Evolutionary conservation across 1,139 yeast species (phyloP), one percentile per base, ranked within the genome.

Genomic region (Yamadazyma dendronema): DNA sequence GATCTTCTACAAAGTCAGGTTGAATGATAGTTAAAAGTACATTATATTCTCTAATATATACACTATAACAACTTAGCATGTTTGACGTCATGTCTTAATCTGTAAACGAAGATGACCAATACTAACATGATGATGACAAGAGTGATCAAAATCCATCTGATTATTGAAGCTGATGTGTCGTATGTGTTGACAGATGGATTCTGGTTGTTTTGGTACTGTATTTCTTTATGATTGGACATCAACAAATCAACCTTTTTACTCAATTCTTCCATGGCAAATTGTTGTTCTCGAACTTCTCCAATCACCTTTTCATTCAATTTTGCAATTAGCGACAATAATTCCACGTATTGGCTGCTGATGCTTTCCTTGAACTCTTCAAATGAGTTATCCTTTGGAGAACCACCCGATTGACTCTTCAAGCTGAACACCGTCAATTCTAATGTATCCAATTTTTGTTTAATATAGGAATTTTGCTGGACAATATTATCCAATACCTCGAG

Each of bases 81-180:
- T 48, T 75, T 76, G 36, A 76, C 74, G 47, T 76, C 81, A 41
- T 62, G 72, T 55, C 80, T 68, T 40, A 77, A 62, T 50, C 74
- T 62, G 50, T 67, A 67, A 16, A 75, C 65, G 41, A 73, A 58
- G 7, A 68, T 52, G 3, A 65, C 58, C 39, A 74, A 62, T 3
- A 65, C 52, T 17, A 66, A 48, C 13, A 74, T 50, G 10, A 69
- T 60, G 13, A 66, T 41, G 12, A 72, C 54, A 17, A 76, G 55
- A 1, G 77, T 73, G 28, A 75, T 48, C 38, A 75, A 59, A 12
- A 72, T 52, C 71, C 73, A 67, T 42, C 59, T 67, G 11, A 70
- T 52, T 11, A 62, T 48, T 3, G 56, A 43, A 17, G 45, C 28
- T 9, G 43, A 12, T 3, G 33, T 24, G 8, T 41, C 47, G 34